A percentile compares a stretch with the other conserved stretches of the same genome.
Evolutionary conservation across 2,329 filamentous ascomycete species (phyloP).

Genomic region (Pseudogymnoascus destructans): DNA sequence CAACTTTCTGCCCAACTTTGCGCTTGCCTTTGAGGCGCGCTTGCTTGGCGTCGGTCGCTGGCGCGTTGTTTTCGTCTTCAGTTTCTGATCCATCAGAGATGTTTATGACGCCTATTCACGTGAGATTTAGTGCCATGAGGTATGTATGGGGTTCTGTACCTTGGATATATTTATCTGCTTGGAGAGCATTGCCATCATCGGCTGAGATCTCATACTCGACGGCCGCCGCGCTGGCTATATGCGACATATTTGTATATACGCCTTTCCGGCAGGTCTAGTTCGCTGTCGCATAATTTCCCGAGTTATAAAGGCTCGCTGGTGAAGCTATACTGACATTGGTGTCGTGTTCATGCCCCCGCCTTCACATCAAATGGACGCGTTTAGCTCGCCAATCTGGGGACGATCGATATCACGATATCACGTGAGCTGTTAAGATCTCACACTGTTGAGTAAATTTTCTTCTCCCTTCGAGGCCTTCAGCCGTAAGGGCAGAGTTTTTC

Average conservation of each 20-base stretch:
- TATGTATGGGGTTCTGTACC: background rate
- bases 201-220: background rate
- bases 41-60: background rate
- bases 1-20: slow-evolving; percentile 28
- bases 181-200: background rate
- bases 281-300: background rate
- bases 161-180: background rate
- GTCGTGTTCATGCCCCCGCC: background rate
- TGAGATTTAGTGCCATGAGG: background rate
- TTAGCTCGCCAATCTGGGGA: background rate
- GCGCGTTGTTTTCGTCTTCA: background rate
- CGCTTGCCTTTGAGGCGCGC: slow-evolving; percentile 17
- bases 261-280: background rate
- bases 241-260: slow-evolving; percentile 1
- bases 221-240: background rate
- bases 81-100: background rate
- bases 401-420: background rate
- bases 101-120: background rate
- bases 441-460: too few species aligned
- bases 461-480: too few species aligned
- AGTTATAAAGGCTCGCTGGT: background rate
- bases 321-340: background rate
- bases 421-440: background rate
- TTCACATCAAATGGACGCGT: background rate
- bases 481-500: too few species aligned